These are phyloP conservation scores for Colletotrichum navitas DNA, from an alignment of 2,329 filamentous ascomycete species.

Conservation along the genomic window DNA sequence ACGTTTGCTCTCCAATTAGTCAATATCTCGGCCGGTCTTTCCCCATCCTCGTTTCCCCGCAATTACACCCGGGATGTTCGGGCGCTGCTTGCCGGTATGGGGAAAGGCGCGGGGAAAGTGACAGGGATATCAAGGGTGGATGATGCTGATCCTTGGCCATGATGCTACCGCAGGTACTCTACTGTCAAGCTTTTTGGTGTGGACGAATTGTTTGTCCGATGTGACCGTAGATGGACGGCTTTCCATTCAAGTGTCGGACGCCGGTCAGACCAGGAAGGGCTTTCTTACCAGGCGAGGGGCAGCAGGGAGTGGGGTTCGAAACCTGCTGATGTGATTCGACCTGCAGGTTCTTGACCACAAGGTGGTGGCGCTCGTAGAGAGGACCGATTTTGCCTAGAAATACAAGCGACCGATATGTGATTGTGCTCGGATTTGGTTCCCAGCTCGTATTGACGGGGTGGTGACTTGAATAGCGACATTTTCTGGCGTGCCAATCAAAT, in stretches of 20 bases:
- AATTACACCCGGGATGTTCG: conserved; percentile 24
- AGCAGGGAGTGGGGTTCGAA: conserved; percentile 1
- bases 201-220: conserved; percentile 31
- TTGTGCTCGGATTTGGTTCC: neutral
- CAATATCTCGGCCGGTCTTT: conserved; percentile 11
- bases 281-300: neutral
- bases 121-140: conserved; percentile 18
- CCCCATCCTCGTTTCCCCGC: conserved; percentile 27
- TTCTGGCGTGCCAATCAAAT: conserved; percentile 6
- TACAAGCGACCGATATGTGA: conserved; percentile 21
- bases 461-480: neutral
- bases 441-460: conserved; percentile 20
- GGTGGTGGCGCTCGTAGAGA: neutral
- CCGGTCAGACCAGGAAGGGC: neutral
- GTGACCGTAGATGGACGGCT: conserved; percentile 1
- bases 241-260: conserved; percentile 4
- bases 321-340: conserved; percentile 32
- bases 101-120: conserved; percentile 38
- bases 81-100: conserved; percentile 33
- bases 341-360: conserved; percentile 16
- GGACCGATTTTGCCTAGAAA: conserved; percentile 15
- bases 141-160: conserved; percentile 31
- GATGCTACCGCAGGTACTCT: conserved; percentile 32
- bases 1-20: neutral
- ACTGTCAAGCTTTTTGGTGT: conserved; percentile 23